These are phyloP conservation scores for Hyphodiscus hymeniophilus DNA, from an alignment of 495 filamentous ascomycete species.

Conservation along the genomic window DNA sequence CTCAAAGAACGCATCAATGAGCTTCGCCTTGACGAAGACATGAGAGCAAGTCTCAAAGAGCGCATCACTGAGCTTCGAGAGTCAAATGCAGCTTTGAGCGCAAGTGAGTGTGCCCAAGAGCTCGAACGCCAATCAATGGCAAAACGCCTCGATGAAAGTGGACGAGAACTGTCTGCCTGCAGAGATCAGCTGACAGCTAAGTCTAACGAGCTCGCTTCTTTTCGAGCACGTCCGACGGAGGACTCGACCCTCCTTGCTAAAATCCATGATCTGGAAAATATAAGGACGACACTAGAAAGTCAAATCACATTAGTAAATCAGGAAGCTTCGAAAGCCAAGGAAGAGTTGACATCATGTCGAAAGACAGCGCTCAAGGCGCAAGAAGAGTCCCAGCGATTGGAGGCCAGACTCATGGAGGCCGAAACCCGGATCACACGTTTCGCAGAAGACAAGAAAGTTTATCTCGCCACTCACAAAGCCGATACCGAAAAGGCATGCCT, in stretches of 20 bases:
- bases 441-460: constrained; percentile 18
- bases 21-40: constrained; percentile 9
- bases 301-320: constrained; percentile 14
- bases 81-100: constrained; percentile 6
- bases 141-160: constrained; percentile 17
- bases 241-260: constrained; percentile 5
- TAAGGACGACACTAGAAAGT: constrained; percentile 8
- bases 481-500: constrained; percentile 9
- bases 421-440: constrained; percentile 7
- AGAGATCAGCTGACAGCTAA: constrained; percentile 11
- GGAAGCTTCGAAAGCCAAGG: constrained; percentile 15
- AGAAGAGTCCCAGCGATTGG: constrained; percentile 16
- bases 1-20: constrained; percentile 14
- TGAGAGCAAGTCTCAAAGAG: constrained; percentile 7
- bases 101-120: constrained; percentile 1
- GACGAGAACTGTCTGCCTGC: constrained; percentile 20
- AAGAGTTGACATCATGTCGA: constrained; percentile 15
- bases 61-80: constrained; percentile 12
- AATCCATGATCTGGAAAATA: constrained; percentile 12
- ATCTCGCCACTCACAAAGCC: not conserved
- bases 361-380: constrained; percentile 19
- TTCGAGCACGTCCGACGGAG: constrained; percentile 5
- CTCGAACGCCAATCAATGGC: constrained; percentile 10
- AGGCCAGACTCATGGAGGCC: constrained; percentile 18
- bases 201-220: constrained; percentile 10